A percentile compares a stretch with the other conserved stretches of the same genome.
Evolutionary conservation across 2,329 filamentous ascomycete species (phyloP).

Genomic region (Magnaporthiopsis incrustans): DNA sequence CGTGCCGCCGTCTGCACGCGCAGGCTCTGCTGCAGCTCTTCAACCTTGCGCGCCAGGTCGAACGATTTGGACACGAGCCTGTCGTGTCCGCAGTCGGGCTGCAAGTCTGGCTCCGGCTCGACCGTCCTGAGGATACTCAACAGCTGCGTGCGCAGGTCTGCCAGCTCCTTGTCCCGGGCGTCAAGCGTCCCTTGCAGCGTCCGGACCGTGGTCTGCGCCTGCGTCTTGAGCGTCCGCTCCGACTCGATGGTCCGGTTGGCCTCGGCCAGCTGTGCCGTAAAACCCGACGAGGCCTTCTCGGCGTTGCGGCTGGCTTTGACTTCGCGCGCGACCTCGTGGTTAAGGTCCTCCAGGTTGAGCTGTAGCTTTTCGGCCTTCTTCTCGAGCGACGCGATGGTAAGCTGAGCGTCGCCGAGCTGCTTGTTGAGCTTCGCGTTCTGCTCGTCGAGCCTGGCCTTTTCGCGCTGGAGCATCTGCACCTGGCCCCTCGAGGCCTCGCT

Average conservation of each 20-base stretch:
- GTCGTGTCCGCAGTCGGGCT: slow-evolving; percentile 47
- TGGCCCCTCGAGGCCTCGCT: slow-evolving; percentile 76
- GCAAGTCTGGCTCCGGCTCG: slow-evolving; percentile 66
- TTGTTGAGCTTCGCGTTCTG: slow-evolving; percentile 72
- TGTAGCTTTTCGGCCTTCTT: slow-evolving; percentile 93
- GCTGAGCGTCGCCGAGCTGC: slow-evolving; percentile 77
- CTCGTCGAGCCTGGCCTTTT: slow-evolving; percentile 77
- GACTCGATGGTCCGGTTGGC: slow-evolving; percentile 84
- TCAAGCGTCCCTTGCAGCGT: slow-evolving; percentile 75
- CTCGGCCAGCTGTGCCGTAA: slow-evolving; percentile 78
- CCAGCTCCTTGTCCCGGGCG: slow-evolving; percentile 70
- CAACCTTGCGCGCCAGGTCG: slow-evolving; percentile 77
- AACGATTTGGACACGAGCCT: slow-evolving; percentile 67
- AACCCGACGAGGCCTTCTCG: slow-evolving; percentile 76
- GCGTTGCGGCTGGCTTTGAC: slow-evolving; percentile 84
- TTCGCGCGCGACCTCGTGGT: slow-evolving; percentile 83
- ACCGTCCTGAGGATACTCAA: slow-evolving; percentile 79
- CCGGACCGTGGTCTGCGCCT: slow-evolving; percentile 78
- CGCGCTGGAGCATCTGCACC: slow-evolving; percentile 66
- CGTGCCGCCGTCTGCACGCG: slow-evolving; percentile 76
- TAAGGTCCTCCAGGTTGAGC: slow-evolving; percentile 81
- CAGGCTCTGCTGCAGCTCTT: slow-evolving; percentile 81
- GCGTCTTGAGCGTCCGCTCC: slow-evolving; percentile 74
- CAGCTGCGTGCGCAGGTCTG: slow-evolving; percentile 71
- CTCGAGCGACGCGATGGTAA: slow-evolving; percentile 75